Percentiles rank a stretch among this genome's conserved stretches.
These are phyloP conservation scores for Suillus sp. DNA, from an alignment of 768 basidiomycete species.

Conservation along the genomic window DNA sequence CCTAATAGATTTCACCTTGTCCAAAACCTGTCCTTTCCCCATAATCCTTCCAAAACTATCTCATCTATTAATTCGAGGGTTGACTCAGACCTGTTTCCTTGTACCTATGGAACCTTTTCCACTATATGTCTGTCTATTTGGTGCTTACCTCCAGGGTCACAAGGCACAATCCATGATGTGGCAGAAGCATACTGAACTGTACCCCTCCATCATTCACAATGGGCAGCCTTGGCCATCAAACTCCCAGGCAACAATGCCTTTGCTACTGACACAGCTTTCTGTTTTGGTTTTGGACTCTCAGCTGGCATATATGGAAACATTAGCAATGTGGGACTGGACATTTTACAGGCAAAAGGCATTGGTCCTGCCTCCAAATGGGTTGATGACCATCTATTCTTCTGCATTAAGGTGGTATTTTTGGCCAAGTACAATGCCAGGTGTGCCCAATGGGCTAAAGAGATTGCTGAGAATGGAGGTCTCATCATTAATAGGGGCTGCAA, in stretches of 20 bases:
- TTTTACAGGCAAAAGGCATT: conserved; percentile 16
- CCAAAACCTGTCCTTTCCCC: conserved; percentile 35
- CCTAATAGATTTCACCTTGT: conserved; percentile 24
- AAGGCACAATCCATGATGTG: conserved; percentile 35
- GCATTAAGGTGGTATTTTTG: conserved; percentile 16
- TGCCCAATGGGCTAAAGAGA: neutral
- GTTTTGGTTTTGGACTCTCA: conserved; percentile 28
- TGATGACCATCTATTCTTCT: conserved; percentile 31
- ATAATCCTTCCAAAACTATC: conserved; percentile 8
- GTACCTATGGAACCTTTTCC: conserved; percentile 35
- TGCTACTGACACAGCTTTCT: conserved; percentile 28
- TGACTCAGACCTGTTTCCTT: conserved; percentile 28
- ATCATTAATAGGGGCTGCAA: conserved; percentile 12
- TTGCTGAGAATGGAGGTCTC: neutral
- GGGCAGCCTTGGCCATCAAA: conserved; percentile 36
- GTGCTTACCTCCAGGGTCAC: conserved; percentile 26
- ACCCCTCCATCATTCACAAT: conserved; percentile 35
- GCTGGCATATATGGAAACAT: conserved; percentile 31
- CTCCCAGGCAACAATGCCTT: conserved; percentile 23
- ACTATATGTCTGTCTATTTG: conserved; percentile 20
- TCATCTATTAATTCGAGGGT: conserved; percentile 39
- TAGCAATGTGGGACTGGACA: conserved; percentile 23
- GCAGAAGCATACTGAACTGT: conserved; percentile 41
- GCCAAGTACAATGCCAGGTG: conserved; percentile 14
- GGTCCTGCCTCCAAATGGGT: conserved; percentile 33